Evolutionary conservation across 1,284 basidiomycete genomes (phyloP).

Genomic region (Papiliotrema fonsecae): DNA sequence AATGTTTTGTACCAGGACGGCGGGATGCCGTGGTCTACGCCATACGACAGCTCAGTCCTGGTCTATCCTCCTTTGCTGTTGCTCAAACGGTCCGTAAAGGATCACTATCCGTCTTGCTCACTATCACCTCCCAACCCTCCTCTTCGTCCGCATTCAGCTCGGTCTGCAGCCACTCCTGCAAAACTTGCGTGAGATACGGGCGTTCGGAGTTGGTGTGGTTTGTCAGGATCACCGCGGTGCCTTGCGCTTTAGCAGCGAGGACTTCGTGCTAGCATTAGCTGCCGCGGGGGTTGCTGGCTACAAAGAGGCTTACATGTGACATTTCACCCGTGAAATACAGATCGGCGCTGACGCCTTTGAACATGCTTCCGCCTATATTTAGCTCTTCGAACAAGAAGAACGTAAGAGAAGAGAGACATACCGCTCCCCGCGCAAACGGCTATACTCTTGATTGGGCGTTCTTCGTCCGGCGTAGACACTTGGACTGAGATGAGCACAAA

Average conservation of each 20-base stretch:
- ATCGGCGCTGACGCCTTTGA: slow-evolving; percentile 66
- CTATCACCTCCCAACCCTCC: slow-evolving; percentile 40
- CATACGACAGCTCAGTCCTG: no score
- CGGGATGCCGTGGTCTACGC: no score
- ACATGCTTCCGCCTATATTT: slow-evolving; percentile 55
- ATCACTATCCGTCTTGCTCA: slow-evolving; percentile 39
- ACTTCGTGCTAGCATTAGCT: slow-evolving; percentile 64
- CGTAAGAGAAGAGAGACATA: slow-evolving; percentile 1
- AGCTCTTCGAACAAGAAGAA: not conserved
- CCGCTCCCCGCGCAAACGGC: slow-evolving; percentile 85
- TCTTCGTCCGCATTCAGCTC: slow-evolving; percentile 50
- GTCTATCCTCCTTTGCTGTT: no score
- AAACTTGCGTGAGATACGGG: slow-evolving; percentile 64
- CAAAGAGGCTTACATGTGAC: slow-evolving; percentile 70
- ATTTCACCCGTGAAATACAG: slow-evolving; percentile 89
- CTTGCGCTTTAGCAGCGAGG: slow-evolving; percentile 65
- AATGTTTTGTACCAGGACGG: no score
- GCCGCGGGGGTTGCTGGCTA: no score
- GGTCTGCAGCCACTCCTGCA: slow-evolving; percentile 59
- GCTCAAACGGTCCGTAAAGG: slow-evolving; percentile 31
- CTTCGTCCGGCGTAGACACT: slow-evolving; percentile 57
- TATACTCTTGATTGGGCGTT: slow-evolving; percentile 47
- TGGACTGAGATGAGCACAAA: slow-evolving; percentile 57
- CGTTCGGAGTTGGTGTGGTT: slow-evolving; percentile 84
- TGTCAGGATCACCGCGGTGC: slow-evolving; percentile 74